phyloP scores from a whole-genome alignment of 805 yeast species.

The Nakazawaea holstii region DNA sequence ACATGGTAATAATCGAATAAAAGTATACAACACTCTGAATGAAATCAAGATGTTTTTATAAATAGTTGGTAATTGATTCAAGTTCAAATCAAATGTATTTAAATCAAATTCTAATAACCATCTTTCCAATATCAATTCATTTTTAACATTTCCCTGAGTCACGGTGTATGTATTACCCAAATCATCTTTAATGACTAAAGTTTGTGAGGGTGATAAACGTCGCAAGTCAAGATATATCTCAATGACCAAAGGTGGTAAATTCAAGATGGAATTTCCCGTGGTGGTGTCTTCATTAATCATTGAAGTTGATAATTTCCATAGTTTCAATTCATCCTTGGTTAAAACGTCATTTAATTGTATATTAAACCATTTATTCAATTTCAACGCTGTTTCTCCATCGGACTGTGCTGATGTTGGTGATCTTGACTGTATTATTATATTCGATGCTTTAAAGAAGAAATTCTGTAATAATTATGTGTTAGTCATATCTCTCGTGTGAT shows the following conservation, averaged over 20 bases:
- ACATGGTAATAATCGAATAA: constrained; percentile 65
- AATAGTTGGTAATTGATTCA: constrained; percentile 54
- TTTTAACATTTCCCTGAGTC: constrained; percentile 55
- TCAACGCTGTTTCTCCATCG: constrained; percentile 17
- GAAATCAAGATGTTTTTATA: constrained; percentile 71
- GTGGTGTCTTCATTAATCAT: constrained; percentile 10
- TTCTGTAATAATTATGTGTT: constrained; percentile 30
- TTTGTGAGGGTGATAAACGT: constrained; percentile 47
- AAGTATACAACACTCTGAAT: constrained; percentile 68
- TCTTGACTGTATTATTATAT: constrained; percentile 48
- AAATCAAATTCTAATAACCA: constrained; percentile 85
- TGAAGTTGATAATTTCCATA: constrained; percentile 43
- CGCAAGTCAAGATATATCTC: constrained; percentile 77
- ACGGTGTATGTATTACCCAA: constrained; percentile 50
- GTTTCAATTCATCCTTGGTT: constrained; percentile 49
- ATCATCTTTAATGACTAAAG: constrained; percentile 53
- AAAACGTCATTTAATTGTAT: constrained; percentile 36
- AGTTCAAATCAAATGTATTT: constrained; percentile 25
- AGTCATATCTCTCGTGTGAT: too few species aligned
- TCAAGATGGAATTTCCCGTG: constrained; percentile 27
- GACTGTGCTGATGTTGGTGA: constrained; percentile 20
- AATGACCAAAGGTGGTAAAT: constrained; percentile 76
- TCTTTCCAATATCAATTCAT: constrained; percentile 88
- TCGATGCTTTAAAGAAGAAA: constrained; percentile 61
- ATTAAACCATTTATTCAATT: constrained; percentile 60